These are phyloP conservation scores for Musa troglodytarum DNA, from an alignment of 176 grass and related monocot species.

Conservation along the genomic window DNA sequence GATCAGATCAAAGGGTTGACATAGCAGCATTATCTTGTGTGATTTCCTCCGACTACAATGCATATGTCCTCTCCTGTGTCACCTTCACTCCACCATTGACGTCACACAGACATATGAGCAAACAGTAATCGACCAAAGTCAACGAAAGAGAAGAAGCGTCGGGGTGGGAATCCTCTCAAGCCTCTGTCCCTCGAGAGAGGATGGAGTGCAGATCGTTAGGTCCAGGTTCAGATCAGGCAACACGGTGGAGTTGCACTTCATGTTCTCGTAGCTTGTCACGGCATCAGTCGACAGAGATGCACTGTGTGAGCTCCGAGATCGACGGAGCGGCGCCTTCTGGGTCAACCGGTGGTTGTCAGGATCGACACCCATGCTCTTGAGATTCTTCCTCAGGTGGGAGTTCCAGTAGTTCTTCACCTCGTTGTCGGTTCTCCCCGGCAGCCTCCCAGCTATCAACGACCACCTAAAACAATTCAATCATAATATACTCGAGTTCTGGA, in stretches of 20 bases:
- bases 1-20: too few species aligned
- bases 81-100: neutral
- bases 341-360: constrained; percentile 7
- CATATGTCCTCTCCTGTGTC: too few species aligned
- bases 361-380: constrained; percentile 3
- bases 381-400: constrained; percentile 22
- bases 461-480: constrained; percentile 18
- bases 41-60: too few species aligned
- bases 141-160: neutral
- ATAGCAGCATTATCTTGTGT: too few species aligned
- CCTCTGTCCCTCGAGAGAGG: neutral
- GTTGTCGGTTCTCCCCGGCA: constrained; percentile 33
- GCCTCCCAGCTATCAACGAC: constrained; percentile 41
- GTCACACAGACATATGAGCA: too few species aligned
- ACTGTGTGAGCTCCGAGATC: neutral
- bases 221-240: constrained; percentile 20
- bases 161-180: neutral
- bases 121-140: neutral
- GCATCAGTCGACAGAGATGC: neutral
- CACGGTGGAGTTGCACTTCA: too few species aligned
- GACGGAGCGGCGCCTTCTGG: neutral
- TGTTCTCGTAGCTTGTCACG: too few species aligned
- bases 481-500: too few species aligned
- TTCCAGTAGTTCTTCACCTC: constrained; percentile 44
- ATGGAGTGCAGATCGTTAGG: neutral